These are phyloP conservation scores for Hypsizygus marmoreus DNA, from an alignment of 768 basidiomycete genomes.

Conservation along the genomic window DNA sequence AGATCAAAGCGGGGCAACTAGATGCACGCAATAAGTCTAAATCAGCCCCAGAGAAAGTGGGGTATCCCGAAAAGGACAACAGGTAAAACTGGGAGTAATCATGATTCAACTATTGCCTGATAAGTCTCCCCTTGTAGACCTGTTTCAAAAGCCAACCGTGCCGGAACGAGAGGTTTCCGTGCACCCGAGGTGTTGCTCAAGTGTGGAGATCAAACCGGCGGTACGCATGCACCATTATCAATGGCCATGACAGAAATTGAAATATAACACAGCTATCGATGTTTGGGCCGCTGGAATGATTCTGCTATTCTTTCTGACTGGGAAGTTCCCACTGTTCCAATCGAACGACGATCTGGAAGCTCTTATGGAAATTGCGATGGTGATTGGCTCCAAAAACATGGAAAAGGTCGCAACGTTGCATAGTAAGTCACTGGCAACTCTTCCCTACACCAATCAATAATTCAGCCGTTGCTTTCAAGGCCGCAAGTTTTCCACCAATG, in stretches of 20 bases:
- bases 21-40: constrained; percentile 58
- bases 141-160: constrained; percentile 89
- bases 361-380: constrained; percentile 88
- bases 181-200: constrained; percentile 96
- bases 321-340: constrained; percentile 93
- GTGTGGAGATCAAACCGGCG: constrained; percentile 89
- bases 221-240: constrained; percentile 46
- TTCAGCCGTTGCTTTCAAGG: constrained; percentile 44
- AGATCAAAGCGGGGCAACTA: constrained; percentile 58
- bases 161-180: constrained; percentile 95
- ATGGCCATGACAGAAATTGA: constrained; percentile 2
- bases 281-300: constrained; percentile 96
- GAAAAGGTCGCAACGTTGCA: constrained; percentile 87
- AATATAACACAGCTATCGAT: constrained; percentile 73
- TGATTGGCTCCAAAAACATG: constrained; percentile 82
- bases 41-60: constrained; percentile 67
- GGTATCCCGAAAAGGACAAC: constrained; percentile 74
- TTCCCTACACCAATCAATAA: neutral
- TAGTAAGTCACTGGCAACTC: constrained; percentile 57
- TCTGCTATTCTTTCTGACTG: constrained; percentile 86
- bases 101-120: constrained; percentile 1
- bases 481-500: constrained; percentile 87
- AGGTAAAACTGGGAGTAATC: constrained; percentile 41
- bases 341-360: constrained; percentile 95
- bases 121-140: constrained; percentile 47